Evolutionary conservation across 2,329 filamentous ascomycete species (phyloP).

Genomic region (Cladobotryum protrusum): DNA sequence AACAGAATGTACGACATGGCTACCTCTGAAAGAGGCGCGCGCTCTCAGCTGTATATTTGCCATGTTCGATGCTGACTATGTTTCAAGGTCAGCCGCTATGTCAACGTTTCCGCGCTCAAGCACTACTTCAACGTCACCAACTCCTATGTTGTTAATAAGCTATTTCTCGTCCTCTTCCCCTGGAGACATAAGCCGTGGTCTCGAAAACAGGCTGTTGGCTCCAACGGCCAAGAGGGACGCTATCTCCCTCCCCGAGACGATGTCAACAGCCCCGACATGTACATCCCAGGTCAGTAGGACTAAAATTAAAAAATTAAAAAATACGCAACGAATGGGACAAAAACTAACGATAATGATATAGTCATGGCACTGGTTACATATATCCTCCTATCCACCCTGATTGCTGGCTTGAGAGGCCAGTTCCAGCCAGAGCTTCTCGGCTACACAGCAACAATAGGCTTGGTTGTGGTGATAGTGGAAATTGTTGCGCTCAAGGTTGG

Average conservation of each 20-base stretch:
- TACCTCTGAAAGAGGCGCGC: too few relatives aligned
- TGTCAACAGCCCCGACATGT: slow-evolving; percentile 98
- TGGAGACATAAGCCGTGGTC: slow-evolving; percentile 98
- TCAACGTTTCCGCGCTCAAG: slow-evolving; percentile 89
- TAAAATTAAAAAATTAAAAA: background rate
- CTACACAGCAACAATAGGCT: slow-evolving; percentile 76
- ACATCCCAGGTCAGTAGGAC: slow-evolving; percentile 62
- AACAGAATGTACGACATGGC: slow-evolving; percentile 70
- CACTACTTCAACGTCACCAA: slow-evolving; percentile 99
- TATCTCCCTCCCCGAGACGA: slow-evolving; percentile 93
- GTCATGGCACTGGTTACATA: slow-evolving; percentile 98
- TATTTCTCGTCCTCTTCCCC: slow-evolving; percentile 89
- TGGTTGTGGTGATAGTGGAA: slow-evolving; percentile 78
- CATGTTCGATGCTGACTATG: background rate
- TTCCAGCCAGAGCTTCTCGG: slow-evolving; percentile 94
- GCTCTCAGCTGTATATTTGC: background rate
- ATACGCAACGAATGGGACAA: background rate
- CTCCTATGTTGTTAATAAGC: slow-evolving; percentile 89
- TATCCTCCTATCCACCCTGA: slow-evolving; percentile 83
- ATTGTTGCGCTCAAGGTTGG: slow-evolving; percentile 87
- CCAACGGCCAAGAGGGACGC: slow-evolving; percentile 63
- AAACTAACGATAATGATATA: slow-evolving; percentile 19
- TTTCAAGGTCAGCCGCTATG: slow-evolving; percentile 57
- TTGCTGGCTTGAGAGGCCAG: slow-evolving; percentile 81
- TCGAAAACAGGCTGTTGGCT: slow-evolving; percentile 71